phyloP scores from a whole-genome alignment of 768 basidiomycete genomes.

The Macrolepiota albuminosa region DNA sequence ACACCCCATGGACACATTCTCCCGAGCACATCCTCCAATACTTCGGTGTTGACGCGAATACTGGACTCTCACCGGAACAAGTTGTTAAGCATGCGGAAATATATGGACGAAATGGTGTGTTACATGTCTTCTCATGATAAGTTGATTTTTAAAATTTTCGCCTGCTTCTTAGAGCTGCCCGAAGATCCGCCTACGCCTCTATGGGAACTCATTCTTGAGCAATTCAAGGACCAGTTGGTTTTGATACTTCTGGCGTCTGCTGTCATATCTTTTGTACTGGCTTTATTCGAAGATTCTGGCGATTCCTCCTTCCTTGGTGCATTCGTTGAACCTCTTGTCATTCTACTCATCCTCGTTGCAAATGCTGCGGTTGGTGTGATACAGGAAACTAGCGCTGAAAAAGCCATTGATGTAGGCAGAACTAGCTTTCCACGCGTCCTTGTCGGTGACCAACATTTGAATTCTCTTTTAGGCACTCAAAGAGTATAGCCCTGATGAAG shows the following conservation, averaged over 20 bases:
- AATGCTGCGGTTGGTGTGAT: conserved; percentile 98
- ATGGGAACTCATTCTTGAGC: conserved; percentile 94
- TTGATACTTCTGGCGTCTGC: conserved; percentile 95
- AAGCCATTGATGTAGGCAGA: conserved; percentile 87
- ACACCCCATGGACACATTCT: conserved; percentile 75
- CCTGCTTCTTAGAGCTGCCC: conserved; percentile 64
- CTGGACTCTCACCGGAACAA: conserved; percentile 63
- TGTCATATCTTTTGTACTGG: conserved; percentile 88
- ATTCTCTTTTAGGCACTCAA: conserved; percentile 67
- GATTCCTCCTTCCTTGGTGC: conserved; percentile 69
- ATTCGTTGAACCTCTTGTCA: conserved; percentile 94
- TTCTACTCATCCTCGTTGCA: conserved; percentile 91
- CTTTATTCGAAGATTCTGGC: conserved; percentile 76
- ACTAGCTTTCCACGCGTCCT: conserved; percentile 6
- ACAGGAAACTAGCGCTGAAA: conserved; percentile 94
- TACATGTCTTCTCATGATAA: not conserved
- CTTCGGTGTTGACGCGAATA: conserved; percentile 58
- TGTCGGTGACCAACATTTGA: conserved; percentile 4
- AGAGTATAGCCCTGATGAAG: conserved; percentile 97
- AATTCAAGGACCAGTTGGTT: conserved; percentile 98
- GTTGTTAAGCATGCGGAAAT: conserved; percentile 68
- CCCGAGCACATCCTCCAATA: conserved; percentile 66
- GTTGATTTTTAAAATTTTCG: conserved; percentile 1
- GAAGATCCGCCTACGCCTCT: conserved; percentile 89
- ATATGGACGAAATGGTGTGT: conserved; percentile 83